Evolutionary conservation across 306 rosid species (phyloP).

Genomic region (Castanea crenata): DNA sequence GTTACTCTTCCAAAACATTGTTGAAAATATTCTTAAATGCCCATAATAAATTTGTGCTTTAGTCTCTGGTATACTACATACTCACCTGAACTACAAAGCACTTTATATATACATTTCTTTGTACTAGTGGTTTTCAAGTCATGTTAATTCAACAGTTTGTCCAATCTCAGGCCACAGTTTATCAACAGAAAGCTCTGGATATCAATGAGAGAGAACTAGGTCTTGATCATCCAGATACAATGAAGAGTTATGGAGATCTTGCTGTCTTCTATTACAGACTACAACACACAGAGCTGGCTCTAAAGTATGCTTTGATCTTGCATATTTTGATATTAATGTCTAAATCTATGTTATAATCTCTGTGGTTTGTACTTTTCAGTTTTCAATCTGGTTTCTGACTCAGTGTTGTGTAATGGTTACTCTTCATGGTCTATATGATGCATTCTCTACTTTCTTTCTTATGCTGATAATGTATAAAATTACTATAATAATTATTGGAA

Average conservation of each 20-base stretch:
- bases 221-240: conserved; percentile 98
- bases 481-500: neutral
- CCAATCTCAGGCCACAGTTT: conserved; percentile 81
- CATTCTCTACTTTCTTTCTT: neutral
- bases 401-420: neutral
- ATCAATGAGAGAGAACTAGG: conserved; percentile 98
- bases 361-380: neutral
- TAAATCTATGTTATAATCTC: neutral
- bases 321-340: conserved; percentile 18
- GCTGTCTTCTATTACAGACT: conserved; percentile 99
- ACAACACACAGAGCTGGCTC: conserved; percentile 97
- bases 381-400: neutral
- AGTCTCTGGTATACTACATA: neutral
- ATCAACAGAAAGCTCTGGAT: conserved; percentile 97
- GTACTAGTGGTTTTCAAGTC: conserved; percentile 19
- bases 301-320: conserved; percentile 65
- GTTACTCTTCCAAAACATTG: neutral
- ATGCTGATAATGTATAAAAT: neutral
- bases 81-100: conserved; percentile 8
- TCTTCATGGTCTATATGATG: neutral
- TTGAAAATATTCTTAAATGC: neutral
- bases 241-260: conserved; percentile 99
- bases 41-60: neutral
- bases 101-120: neutral
- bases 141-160: conserved; percentile 24